These are phyloP conservation scores for Yamagishiella unicocca DNA, from an alignment of 139 green algal genomes.

Conservation along the genomic window DNA sequence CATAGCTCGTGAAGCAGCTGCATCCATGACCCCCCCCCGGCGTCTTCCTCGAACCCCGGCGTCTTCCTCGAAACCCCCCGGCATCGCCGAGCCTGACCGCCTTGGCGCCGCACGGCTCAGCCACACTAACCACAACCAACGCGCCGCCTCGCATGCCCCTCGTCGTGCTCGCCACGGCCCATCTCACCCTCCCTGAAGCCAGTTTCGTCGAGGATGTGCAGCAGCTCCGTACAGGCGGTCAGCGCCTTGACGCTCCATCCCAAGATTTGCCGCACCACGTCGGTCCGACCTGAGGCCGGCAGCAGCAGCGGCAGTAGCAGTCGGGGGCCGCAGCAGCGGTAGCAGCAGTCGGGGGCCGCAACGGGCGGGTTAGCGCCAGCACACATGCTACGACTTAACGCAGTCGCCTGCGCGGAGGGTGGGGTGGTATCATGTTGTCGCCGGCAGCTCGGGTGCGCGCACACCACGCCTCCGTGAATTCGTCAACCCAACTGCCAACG, in stretches of 20 bases:
- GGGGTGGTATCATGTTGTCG: background rate
- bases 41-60: too few relatives aligned
- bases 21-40: too few relatives aligned
- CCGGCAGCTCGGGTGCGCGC: too few relatives aligned
- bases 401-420: too few relatives aligned
- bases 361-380: background rate
- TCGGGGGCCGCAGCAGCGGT: too few relatives aligned
- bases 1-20: too few relatives aligned
- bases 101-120: background rate
- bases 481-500: too few relatives aligned
- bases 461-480: too few relatives aligned
- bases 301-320: background rate
- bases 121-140: background rate
- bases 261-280: background rate
- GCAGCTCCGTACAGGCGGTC: background rate
- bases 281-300: background rate
- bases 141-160: background rate
- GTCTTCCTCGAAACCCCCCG: background rate
- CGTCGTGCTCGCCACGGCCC: background rate
- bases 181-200: constrained; percentile 12
- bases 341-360: background rate
- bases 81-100: background rate
- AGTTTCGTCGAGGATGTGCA: background rate
- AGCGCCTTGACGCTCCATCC: background rate
- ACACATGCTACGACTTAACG: background rate